Evolutionary conservation across 2,329 filamentous ascomycete species (phyloP), one percentile per base, ranked within the genome.

Genomic region (Aspergillus sp.): DNA sequence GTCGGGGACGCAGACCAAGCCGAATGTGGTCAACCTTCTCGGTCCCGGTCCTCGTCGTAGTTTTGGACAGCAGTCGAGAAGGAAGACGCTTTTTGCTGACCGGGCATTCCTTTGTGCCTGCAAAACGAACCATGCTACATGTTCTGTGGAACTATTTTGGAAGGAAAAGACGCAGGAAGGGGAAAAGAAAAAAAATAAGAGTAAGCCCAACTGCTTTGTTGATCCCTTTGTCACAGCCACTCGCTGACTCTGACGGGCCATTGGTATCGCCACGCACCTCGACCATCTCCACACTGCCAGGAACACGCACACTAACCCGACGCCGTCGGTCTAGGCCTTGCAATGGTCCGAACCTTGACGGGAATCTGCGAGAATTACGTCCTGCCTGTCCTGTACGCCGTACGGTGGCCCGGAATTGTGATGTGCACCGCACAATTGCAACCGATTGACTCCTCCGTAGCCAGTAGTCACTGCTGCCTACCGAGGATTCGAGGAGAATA

Each of bases 251-350:
- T 47, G 45, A 47, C 18, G 45, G 22, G 45, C 45, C 45, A 22
- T 24, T 16, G 6, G 46, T 60, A 63, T 57, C 53, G 46, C 55
- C 65, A 66, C 63, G 63, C 65, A 67, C 65, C 50, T 56, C 50
- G 49, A 50, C 47, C 20, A 55, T 58, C 63, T 58, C 61, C 60
- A 64, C 60, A 63, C 50, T 52, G 39, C 55, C 63, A 66, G 63
- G 65, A 57, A 67, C 66, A 61, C 46, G 26, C 39, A 52, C 59
- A 46, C 63, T 65, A 65, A 60, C 59, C 18, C 50, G 54, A 66
- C 63, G 63, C 67, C 64, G 61, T 64, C 61, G 60, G 65, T 66
- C 67, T 69, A 65, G 68, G 59, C 67, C 62, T 63, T 50, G 57
- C 58, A 53, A 54, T 67, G 63, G 65, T 56, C 62, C 63, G 60